phyloP scores from a whole-genome alignment of 2,329 filamentous ascomycete genomes.

The Xylaria arbuscula region DNA sequence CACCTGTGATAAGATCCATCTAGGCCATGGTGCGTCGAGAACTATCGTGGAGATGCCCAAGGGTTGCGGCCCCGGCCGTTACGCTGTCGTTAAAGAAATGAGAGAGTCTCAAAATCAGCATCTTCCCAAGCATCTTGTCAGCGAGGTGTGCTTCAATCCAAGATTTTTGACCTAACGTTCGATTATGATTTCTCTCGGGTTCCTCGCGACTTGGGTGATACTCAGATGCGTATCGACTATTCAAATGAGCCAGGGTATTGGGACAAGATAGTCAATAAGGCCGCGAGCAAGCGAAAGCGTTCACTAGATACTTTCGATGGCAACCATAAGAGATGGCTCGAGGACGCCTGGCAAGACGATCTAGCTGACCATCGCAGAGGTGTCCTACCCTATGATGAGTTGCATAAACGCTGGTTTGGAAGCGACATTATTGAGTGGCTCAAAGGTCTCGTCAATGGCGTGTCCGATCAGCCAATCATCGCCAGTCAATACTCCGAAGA shows the following conservation, averaged over 20 bases:
- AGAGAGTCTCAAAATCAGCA: constrained; percentile 39
- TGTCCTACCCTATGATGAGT: constrained; percentile 43
- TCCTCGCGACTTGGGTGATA: constrained; percentile 48
- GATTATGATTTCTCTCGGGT: constrained; percentile 54
- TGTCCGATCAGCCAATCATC: not conserved
- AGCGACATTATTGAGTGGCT: constrained; percentile 11
- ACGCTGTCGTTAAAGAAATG: constrained; percentile 53
- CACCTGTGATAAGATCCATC: constrained; percentile 54
- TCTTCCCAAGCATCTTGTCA: constrained; percentile 31
- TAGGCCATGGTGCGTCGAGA: constrained; percentile 51
- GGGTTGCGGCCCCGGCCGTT: constrained; percentile 53
- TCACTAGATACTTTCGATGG: constrained; percentile 46
- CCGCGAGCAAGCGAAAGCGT: constrained; percentile 45
- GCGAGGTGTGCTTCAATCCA: not conserved
- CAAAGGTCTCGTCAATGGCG: not conserved
- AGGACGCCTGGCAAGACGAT: constrained; percentile 53
- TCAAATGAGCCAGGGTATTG: constrained; percentile 54
- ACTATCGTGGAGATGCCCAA: constrained; percentile 56
- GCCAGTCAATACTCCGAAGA: not conserved
- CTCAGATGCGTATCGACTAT: constrained; percentile 55
- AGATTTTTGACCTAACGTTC: constrained; percentile 54
- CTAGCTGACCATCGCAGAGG: constrained; percentile 37
- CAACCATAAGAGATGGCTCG: constrained; percentile 53
- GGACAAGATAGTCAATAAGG: constrained; percentile 47
- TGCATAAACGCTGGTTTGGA: constrained; percentile 51